A percentile compares a stretch with the other conserved stretches of the same genome.
Conservation (phyloP, 768 basidiomycete species). For the Coprinopsis sp. region DNA sequence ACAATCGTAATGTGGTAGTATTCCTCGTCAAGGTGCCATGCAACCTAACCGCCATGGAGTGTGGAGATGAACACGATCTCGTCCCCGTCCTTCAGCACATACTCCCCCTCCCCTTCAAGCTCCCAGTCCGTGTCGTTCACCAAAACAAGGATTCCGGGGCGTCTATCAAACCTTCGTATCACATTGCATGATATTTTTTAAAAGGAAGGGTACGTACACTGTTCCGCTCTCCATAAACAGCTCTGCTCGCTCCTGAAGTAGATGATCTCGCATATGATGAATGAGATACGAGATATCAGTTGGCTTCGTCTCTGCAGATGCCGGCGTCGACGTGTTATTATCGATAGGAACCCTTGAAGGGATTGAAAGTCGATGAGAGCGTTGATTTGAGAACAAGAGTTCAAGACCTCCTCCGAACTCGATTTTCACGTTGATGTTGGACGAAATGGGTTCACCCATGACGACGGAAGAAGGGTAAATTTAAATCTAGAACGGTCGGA, state of each 20-base stretch:
- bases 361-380: conserved; percentile 51
- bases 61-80: conserved; percentile 97
- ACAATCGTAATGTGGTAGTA: no score
- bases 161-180: conserved; percentile 60
- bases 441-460: not conserved
- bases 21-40: no score
- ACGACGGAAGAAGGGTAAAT: no score
- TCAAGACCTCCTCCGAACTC: conserved; percentile 87
- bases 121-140: conserved; percentile 99
- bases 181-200: not conserved
- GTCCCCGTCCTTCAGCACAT: conserved; percentile 70
- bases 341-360: conserved; percentile 40
- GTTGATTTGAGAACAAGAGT: conserved; percentile 71
- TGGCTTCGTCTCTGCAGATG: conserved; percentile 27
- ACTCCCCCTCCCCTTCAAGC: conserved; percentile 89
- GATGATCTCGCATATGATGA: conserved; percentile 65
- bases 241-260: conserved; percentile 82
- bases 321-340: conserved; percentile 23
- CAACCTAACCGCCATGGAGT: conserved; percentile 77
- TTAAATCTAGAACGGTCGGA: no score
- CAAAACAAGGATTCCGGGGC: conserved; percentile 95
- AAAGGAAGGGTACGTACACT: conserved; percentile 53
- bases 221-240: conserved; percentile 85
- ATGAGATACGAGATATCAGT: conserved; percentile 75
- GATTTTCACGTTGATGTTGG: conserved; percentile 41